Evolutionary conservation across 148 eudicot genomes (phyloP), one percentile per base, ranked within the genome.

Genomic region (Polygonum maritimum): DNA sequence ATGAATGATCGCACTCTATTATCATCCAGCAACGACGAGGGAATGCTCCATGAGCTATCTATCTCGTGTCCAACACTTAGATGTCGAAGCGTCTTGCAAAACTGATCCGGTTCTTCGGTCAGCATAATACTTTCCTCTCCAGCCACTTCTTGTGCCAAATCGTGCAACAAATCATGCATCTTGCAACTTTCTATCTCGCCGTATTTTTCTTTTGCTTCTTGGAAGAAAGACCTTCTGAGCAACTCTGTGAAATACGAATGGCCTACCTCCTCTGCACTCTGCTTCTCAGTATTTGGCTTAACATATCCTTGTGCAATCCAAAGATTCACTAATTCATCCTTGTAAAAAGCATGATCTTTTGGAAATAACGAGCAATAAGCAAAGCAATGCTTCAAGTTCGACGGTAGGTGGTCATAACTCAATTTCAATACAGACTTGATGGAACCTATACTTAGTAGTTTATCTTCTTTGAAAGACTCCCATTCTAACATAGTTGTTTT

Each of bases 261-360:
- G 2, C 31, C 73, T 0, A 4, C 22, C 6, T 10, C 73, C 48
- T 69, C 73, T 2, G 4, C 22, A 15, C 47, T n/a, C 39, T 16
- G 22, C 1, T 0, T 76, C 1, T 36, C 26, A 26, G 31, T 26
- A 5, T 19, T 5, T 9, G 44, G 45, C 16, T 16, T 69, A 12
- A 38, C 22, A 41, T 38, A 69, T 15, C 73, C 73, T 36, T 36
- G 73, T 21, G 80, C 80, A 7, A 57, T 78, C 80, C 80, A 55
- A 0, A 72, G 10, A 21, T 54, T 1, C 0, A 72, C 57, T 6
- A 14, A 78, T 14, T 18, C 26, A 1, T 26, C 9, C 18, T 39
- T 52, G 19, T 7, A 0, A 3, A 26, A 31, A 18, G 1, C 0
- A 48, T 16, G 7, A 1, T 69, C 73, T 41, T 73, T 78, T 0